A percentile compares a stretch with the other conserved stretches of the same genome.
phyloP scores from a whole-genome alignment of 306 rosid species.

The Cicer pinnatifidum region DNA sequence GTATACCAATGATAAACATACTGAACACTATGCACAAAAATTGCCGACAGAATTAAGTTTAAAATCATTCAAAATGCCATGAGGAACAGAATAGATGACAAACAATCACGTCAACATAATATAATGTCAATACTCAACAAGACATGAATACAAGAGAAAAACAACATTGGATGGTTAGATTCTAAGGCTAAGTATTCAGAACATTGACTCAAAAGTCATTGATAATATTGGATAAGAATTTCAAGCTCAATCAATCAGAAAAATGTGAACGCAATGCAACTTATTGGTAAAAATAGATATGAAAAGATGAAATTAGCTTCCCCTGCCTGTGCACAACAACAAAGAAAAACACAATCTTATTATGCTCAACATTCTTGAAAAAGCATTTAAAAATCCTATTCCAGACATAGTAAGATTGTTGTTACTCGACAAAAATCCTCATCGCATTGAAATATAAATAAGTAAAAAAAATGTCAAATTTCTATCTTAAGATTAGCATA shows the following conservation, averaged over 20 bases:
- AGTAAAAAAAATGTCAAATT: neutral
- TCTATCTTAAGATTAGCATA: neutral
- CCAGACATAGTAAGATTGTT: neutral
- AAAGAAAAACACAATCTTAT: neutral
- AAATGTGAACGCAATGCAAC: neutral
- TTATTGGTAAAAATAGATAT: neutral
- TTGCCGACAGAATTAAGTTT: neutral
- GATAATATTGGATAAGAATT: constrained; percentile 7
- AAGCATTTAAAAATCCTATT: constrained; percentile 3
- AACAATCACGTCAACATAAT: neutral
- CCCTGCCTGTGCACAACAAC: neutral
- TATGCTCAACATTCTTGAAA: neutral
- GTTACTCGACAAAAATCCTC: neutral
- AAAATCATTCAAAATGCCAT: constrained; percentile 17
- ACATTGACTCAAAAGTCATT: constrained; percentile 17
- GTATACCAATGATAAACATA: constrained; percentile 35
- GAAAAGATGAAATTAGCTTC: neutral
- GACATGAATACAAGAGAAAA: constrained; percentile 15
- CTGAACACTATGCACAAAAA: neutral
- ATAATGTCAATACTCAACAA: neutral
- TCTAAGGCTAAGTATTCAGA: neutral
- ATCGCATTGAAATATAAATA: neutral
- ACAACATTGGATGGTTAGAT: neutral
- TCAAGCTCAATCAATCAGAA: neutral
- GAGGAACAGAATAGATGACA: constrained; percentile 27